Base-by-base conservation (phyloP, 257 asterid species). In the Phtheirospermum japonicum region DNA sequence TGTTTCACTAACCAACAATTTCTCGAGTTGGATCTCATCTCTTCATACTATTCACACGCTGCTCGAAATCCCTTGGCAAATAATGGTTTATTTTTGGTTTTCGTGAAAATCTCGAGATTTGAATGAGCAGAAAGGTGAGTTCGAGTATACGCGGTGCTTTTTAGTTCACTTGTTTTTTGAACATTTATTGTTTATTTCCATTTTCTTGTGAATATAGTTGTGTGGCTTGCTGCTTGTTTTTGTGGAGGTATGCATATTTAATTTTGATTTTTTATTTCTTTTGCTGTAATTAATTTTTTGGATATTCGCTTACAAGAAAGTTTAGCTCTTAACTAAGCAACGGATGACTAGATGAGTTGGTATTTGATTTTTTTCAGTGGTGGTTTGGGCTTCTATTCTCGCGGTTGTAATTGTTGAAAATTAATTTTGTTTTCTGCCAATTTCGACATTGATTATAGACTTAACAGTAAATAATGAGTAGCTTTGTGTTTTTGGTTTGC, bases 21-120 rank as follows among this genome's bases (percentile, higher is more conserved):
- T 0, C 39, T 48, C 50, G 62, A 17, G 31, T 67, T 62, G 28
- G 28, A 23, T 23, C 28, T 63, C 61, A 67, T 67, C 61, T 48
- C 42, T 55, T 23, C 16, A 17, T 28, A 55, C 16, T 32, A 20
- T 33, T 45, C 32, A 18, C 31, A 30, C 33, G 12, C 23, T 52
- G 46, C 51, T 37, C 31, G n/a, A 36, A 18, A 1, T 61, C 57
- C 55, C 14, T 49, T 67, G 43, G 19, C 52, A 36, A 14, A 43
- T 23, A 4, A 14, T 28, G 50, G 33, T 61, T 48, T 30, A 10
- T 12, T 61, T 66, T 62, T 39, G 8, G 7, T 46, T 56, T 63
- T 26, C 4, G 64, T 49, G 67, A 19, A 7, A 53, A 45, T 66
- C 30, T 66, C 33, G 70, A 59, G 20, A 33, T 19, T 46, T 53